These are phyloP conservation scores for Tephrocybe rancida DNA, from an alignment of 768 basidiomycete species.

Conservation along the genomic window DNA sequence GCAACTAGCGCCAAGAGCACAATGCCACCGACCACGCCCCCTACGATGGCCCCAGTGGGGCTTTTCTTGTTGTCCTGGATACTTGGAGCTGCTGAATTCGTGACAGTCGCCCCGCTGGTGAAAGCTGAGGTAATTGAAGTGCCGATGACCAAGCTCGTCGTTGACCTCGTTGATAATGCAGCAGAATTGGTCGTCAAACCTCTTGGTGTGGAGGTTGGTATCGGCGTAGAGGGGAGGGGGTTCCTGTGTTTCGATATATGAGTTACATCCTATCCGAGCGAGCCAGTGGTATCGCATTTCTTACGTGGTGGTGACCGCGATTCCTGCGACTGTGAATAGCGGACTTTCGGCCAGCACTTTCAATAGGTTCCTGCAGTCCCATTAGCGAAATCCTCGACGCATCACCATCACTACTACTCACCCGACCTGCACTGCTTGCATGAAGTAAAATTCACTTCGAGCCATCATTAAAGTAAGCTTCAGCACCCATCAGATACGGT, in stretches of 20 bases:
- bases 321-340: slow-evolving; percentile 1
- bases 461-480: background rate
- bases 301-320: slow-evolving; percentile 8
- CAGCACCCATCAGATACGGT: background rate
- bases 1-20: background rate
- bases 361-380: background rate
- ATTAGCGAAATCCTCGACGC: background rate
- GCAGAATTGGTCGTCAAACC: too few species aligned
- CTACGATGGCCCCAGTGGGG: background rate
- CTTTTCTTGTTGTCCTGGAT: background rate
- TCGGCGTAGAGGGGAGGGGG: background rate
- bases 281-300: background rate
- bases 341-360: slow-evolving; percentile 3
- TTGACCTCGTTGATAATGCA: too few species aligned
- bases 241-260: background rate
- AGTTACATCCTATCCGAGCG: background rate
- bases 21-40: slow-evolving; percentile 2
- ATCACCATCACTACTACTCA: background rate
- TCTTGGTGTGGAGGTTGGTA: background rate
- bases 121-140: background rate
- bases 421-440: slow-evolving; percentile 2
- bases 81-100: background rate
- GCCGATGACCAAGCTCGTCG: too few species aligned
- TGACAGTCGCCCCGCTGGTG: background rate
- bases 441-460: slow-evolving; percentile 1